Percentiles rank a stretch among this genome's conserved stretches.
phyloP scores from a whole-genome alignment of 2,329 filamentous ascomycete species.

The Trichoderma sp. region DNA sequence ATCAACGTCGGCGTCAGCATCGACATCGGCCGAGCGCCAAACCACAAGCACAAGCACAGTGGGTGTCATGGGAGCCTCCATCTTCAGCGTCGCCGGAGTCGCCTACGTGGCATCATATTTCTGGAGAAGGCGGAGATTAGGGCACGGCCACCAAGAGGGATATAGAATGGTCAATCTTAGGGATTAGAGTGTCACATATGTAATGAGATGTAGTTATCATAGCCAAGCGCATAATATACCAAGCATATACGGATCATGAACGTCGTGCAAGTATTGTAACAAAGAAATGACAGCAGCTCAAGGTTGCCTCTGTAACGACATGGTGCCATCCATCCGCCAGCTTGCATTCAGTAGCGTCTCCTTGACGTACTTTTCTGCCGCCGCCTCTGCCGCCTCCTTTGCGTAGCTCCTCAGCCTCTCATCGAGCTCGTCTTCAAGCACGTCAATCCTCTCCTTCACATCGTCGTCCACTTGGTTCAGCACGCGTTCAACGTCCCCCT shows the following conservation, averaged over 20 bases:
- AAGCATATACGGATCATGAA: neutral
- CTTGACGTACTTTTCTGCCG: conserved; percentile 3
- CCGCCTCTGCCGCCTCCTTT: neutral
- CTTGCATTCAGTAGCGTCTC: conserved; percentile 4
- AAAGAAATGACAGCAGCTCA: neutral
- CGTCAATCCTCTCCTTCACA: neutral
- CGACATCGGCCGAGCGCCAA: neutral
- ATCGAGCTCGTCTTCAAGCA: neutral
- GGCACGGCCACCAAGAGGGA: neutral
- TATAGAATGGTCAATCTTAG: conserved; percentile 16
- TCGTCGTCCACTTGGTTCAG: conserved; percentile 6
- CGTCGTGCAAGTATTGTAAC: neutral
- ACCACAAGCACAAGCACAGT: neutral
- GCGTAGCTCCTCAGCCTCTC: neutral
- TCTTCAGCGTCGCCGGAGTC: conserved; percentile 3
- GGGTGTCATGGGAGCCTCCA: conserved; percentile 8
- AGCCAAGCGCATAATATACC: neutral
- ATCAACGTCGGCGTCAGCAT: neutral
- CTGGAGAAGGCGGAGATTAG: neutral
- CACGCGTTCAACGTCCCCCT: neutral
- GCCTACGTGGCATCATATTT: conserved; percentile 6
- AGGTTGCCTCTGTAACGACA: neutral
- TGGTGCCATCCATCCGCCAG: conserved; percentile 4
- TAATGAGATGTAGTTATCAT: neutral
- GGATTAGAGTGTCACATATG: neutral